A percentile compares a stretch with the other conserved stretches of the same genome.
Evolutionary conservation across 1,284 basidiomycete genomes (phyloP).

Genomic region (Moesziomyces parantarcticus): DNA sequence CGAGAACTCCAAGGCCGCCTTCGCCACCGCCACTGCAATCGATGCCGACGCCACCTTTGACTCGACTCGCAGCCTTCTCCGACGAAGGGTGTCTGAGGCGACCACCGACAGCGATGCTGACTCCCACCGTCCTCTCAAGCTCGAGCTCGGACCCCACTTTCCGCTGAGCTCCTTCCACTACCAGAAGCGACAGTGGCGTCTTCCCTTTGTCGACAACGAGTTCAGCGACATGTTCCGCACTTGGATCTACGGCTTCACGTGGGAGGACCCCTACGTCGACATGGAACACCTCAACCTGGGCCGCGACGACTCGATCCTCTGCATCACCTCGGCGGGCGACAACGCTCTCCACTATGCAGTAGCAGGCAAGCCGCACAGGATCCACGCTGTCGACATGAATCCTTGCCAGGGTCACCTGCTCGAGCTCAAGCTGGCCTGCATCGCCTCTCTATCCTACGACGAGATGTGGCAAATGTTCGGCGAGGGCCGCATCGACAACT

Average conservation of each 20-base stretch:
- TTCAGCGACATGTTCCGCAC: slow-evolving; percentile 81
- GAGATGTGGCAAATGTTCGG: slow-evolving; percentile 82
- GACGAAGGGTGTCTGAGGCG: slow-evolving; percentile 68
- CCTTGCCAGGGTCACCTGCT: slow-evolving; percentile 80
- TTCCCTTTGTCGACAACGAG: slow-evolving; percentile 81
- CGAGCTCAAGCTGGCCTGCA: slow-evolving; percentile 79
- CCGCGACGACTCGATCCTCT: slow-evolving; percentile 77
- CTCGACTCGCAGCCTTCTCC: slow-evolving; percentile 60
- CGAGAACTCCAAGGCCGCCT: slow-evolving; percentile 41
- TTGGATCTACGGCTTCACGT: slow-evolving; percentile 80
- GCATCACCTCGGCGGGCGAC: slow-evolving; percentile 83
- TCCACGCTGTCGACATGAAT: slow-evolving; percentile 81
- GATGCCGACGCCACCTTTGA: slow-evolving; percentile 59
- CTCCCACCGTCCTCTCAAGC: slow-evolving; percentile 63
- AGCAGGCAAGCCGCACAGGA: slow-evolving; percentile 72
- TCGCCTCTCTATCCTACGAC: slow-evolving; percentile 75
- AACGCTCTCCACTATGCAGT: slow-evolving; percentile 85
- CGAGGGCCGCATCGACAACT: slow-evolving; percentile 75
- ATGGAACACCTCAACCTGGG: slow-evolving; percentile 77
- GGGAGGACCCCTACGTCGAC: slow-evolving; percentile 84
- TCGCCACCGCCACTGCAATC: slow-evolving; percentile 62
- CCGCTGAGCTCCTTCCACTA: slow-evolving; percentile 82
- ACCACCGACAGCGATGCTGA: slow-evolving; percentile 69
- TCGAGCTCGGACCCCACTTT: slow-evolving; percentile 57
- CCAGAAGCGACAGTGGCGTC: slow-evolving; percentile 73